Conservation (phyloP, 768 basidiomycete genomes). For the Dacryopinax spathularia region DNA sequence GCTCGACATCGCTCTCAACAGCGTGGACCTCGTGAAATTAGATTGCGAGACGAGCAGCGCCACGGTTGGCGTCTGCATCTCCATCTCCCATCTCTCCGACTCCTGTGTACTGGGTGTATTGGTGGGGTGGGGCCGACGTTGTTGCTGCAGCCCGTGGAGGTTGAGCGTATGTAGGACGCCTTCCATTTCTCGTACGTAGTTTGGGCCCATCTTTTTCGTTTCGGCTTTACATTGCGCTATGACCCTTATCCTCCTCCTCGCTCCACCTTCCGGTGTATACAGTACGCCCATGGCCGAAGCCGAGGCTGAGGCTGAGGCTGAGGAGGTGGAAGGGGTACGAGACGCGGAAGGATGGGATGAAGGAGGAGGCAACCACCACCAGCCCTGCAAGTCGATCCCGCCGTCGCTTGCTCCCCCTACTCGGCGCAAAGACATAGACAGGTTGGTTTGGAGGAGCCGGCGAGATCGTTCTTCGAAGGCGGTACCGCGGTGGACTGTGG, state of each 20-base stretch:
- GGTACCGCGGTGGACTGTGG: constrained; percentile 51
- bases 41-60: constrained; percentile 72
- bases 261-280: not conserved
- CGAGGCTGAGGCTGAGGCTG: not conserved
- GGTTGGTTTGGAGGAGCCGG: constrained; percentile 39
- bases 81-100: not conserved
- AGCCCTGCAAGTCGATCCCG: constrained; percentile 75
- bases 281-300: not conserved
- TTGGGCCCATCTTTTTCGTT: constrained; percentile 62
- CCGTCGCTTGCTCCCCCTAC: constrained; percentile 85
- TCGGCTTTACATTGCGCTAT: constrained; percentile 88
- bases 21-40: constrained; percentile 55
- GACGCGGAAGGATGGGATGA: not conserved
- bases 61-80: constrained; percentile 26
- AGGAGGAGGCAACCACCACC: constrained; percentile 71
- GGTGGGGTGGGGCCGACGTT: constrained; percentile 1
- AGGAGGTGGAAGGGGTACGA: not conserved
- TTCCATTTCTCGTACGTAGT: constrained; percentile 76
- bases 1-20: constrained; percentile 58
- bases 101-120: constrained; percentile 6
- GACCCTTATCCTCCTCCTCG: constrained; percentile 50
- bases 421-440: constrained; percentile 67
- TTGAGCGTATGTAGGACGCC: constrained; percentile 46
- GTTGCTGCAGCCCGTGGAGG: constrained; percentile 5
- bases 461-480: constrained; percentile 64